Evolutionary conservation across 495 filamentous ascomycete species (phyloP).

Genomic region (Beverwykella pulmonaria): DNA sequence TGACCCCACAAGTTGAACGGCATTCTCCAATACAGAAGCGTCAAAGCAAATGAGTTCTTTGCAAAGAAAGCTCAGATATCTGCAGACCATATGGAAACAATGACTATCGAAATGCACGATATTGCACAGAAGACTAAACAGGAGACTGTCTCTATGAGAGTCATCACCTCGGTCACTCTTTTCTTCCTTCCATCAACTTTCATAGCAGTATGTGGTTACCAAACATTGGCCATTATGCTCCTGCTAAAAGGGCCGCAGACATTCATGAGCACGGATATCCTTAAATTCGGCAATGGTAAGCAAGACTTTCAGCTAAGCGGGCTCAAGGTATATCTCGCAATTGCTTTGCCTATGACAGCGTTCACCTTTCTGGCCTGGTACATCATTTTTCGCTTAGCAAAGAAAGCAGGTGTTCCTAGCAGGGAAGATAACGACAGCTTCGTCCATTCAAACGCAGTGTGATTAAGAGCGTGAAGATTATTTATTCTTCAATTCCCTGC

Average conservation of each 20-base stretch:
- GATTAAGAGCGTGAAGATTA: background rate
- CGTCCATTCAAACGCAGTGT: background rate
- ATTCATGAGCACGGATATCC: slow-evolving; percentile 44
- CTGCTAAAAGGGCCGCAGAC: slow-evolving; percentile 28
- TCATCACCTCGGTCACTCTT: slow-evolving; percentile 51
- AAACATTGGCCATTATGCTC: background rate
- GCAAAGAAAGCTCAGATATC: slow-evolving; percentile 41
- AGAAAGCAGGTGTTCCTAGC: background rate
- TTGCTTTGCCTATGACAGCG: slow-evolving; percentile 24
- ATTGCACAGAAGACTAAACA: slow-evolving; percentile 35
- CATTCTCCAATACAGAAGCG: slow-evolving; percentile 41
- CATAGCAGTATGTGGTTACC: slow-evolving; percentile 44
- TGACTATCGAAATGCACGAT: slow-evolving; percentile 40
- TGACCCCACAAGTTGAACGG: slow-evolving; percentile 37
- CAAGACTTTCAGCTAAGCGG: slow-evolving; percentile 21
- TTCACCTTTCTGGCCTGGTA: slow-evolving; percentile 28
- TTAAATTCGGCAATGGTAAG: slow-evolving; percentile 29
- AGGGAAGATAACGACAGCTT: background rate
- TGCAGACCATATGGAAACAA: slow-evolving; percentile 42
- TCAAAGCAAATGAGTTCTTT: slow-evolving; percentile 42
- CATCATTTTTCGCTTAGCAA: slow-evolving; percentile 11
- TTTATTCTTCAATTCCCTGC: too few species aligned
- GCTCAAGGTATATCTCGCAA: slow-evolving; percentile 32
- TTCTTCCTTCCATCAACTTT: slow-evolving; percentile 53
- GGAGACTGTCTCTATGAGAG: slow-evolving; percentile 46